Conservation (phyloP, 805 yeast genomes). For the Ogataea wickerhamii region DNA sequence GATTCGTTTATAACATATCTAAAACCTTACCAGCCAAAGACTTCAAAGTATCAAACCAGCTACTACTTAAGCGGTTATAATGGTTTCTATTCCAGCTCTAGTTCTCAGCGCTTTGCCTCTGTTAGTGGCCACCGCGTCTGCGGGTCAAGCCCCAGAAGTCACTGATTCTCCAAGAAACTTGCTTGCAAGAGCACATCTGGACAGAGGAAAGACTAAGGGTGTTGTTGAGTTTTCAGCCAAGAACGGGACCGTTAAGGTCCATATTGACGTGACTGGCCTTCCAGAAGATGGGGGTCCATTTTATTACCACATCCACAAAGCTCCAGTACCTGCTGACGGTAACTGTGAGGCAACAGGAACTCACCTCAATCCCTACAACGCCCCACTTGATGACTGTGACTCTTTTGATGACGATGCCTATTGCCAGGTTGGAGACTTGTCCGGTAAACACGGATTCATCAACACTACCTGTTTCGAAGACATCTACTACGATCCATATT, state of each 20-base stretch:
- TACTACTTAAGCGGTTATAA: conserved; percentile 1
- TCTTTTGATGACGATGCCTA: conserved; percentile 45
- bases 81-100: conserved; percentile 19
- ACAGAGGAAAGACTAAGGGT: conserved; percentile 43
- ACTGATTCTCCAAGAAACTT: conserved; percentile 47
- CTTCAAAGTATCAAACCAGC: background rate
- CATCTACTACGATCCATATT: conserved; percentile 58
- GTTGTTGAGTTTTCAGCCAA: conserved; percentile 56
- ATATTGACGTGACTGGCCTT: conserved; percentile 66
- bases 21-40: background rate
- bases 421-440: conserved; percentile 72
- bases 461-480: conserved; percentile 67
- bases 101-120: conserved; percentile 14
- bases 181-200: conserved; percentile 57
- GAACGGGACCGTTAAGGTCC: conserved; percentile 60
- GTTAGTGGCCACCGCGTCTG: conserved; percentile 19
- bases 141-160: conserved; percentile 48
- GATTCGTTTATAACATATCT: background rate
- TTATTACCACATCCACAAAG: conserved; percentile 63
- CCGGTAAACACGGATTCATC: conserved; percentile 75
- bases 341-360: conserved; percentile 53
- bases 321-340: conserved; percentile 47
- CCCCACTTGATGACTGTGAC: conserved; percentile 49
- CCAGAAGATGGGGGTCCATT: conserved; percentile 68
- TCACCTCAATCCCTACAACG: conserved; percentile 63